These are phyloP conservation scores for Colletotrichum cuscutae DNA, from an alignment of 2,329 filamentous ascomycete species.

Conservation along the genomic window DNA sequence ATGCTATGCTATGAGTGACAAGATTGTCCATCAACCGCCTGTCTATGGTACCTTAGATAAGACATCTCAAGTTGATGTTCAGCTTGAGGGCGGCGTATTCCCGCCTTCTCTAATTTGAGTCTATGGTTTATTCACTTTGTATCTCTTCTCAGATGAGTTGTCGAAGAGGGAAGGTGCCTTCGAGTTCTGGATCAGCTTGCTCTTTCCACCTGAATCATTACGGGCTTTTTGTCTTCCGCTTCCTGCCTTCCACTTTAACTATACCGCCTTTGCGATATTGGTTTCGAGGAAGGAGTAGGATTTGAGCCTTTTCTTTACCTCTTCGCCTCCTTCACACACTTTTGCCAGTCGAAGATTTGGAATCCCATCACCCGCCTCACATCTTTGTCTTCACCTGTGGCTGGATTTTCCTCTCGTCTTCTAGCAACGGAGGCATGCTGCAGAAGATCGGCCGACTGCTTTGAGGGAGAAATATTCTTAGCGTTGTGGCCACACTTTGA, in stretches of 20 bases:
- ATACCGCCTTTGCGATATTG: neutral
- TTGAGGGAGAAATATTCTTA: neutral
- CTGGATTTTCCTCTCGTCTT: neutral
- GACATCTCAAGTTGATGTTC: neutral
- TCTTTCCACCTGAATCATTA: neutral
- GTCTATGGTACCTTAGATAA: too few species aligned
- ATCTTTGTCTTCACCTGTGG: neutral
- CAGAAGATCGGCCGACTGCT: neutral
- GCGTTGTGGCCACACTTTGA: neutral
- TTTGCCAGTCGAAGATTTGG: neutral
- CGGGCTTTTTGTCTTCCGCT: neutral
- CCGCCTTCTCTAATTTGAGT: neutral
- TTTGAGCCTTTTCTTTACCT: neutral
- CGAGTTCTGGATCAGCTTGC: neutral
- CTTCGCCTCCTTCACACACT: neutral
- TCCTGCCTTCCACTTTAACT: neutral
- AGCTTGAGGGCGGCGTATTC: neutral
- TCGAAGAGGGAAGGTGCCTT: neutral
- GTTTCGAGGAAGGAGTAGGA: neutral
- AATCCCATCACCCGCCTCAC: neutral
- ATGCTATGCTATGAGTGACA: too few species aligned
- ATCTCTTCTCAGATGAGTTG: neutral
- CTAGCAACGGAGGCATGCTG: neutral
- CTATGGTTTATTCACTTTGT: too few species aligned
- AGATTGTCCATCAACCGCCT: too few species aligned